Evolutionary conservation across 306 rosid species (phyloP).

Genomic region (Alnus glutinosa): DNA sequence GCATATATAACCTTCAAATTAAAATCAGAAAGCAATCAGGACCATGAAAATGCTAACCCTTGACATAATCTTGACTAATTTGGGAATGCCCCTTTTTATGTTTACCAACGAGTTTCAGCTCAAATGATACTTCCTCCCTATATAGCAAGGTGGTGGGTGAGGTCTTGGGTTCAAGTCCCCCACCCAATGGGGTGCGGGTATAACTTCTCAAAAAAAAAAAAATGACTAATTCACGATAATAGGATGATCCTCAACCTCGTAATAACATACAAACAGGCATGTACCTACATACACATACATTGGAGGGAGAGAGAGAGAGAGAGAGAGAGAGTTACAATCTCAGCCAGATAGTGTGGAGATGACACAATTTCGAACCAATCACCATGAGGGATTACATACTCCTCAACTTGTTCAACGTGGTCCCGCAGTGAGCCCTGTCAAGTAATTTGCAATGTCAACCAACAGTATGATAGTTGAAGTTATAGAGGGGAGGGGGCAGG

Average conservation of each 20-base stretch:
- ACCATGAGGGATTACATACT: conserved; percentile 74
- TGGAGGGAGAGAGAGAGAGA: conserved; percentile 13
- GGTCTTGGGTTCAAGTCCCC: too few species aligned
- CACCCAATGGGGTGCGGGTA: too few species aligned
- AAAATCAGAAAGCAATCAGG: neutral
- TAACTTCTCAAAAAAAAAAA: neutral
- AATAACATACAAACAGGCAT: neutral
- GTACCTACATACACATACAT: neutral
- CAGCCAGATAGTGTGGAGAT: conserved; percentile 88
- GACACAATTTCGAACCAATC: conserved; percentile 89
- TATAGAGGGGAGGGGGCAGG: neutral
- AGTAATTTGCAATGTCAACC: conserved; percentile 30
- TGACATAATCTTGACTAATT: neutral
- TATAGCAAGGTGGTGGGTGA: too few species aligned
- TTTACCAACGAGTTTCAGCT: too few species aligned
- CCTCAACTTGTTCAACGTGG: conserved; percentile 44
- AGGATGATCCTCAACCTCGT: neutral
- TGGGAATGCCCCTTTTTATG: too few species aligned
- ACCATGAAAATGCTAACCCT: neutral
- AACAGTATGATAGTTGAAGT: neutral
- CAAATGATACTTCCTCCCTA: too few species aligned
- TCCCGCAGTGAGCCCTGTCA: conserved; percentile 78
- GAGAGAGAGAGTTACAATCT: conserved; percentile 59
- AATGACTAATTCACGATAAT: too few species aligned
- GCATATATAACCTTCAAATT: conserved; percentile 69